phyloP scores from a whole-genome alignment of 805 yeast species.

The Metschnikowia amazonensis region DNA sequence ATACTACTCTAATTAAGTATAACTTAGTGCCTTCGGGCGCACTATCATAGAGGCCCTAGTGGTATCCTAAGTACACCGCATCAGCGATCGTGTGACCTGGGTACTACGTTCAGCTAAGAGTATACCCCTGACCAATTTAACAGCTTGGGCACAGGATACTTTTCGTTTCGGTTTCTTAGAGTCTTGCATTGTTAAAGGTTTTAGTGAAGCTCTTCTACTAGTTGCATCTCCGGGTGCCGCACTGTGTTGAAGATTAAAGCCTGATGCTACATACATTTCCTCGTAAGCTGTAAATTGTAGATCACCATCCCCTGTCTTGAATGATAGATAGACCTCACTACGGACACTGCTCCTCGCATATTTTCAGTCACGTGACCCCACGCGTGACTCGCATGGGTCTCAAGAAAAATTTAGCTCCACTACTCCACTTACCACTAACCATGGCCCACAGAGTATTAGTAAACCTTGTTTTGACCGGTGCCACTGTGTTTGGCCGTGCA shows the following conservation, averaged over 20 bases:
- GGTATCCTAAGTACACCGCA: conserved; percentile 38
- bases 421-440: conserved; percentile 1
- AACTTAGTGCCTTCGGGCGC: conserved; percentile 42
- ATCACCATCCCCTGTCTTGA: too few species aligned
- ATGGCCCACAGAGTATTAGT: conserved; percentile 90
- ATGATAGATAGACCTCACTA: too few species aligned
- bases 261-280: conserved; percentile 46
- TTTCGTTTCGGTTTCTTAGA: conserved; percentile 81
- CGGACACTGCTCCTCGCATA: too few species aligned
- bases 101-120: conserved; percentile 59
- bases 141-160: conserved; percentile 67
- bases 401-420: background rate
- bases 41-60: conserved; percentile 41
- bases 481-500: conserved; percentile 93
- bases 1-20: conserved; percentile 64
- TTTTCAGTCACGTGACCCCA: background rate
- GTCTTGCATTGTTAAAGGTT: conserved; percentile 32
- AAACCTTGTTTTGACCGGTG: conserved; percentile 89
- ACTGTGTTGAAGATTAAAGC: conserved; percentile 40
- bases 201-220: conserved; percentile 31
- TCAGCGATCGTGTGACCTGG: conserved; percentile 42
- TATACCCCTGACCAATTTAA: conserved; percentile 60
- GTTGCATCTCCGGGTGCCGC: conserved; percentile 19
- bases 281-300: background rate
- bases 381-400: conserved; percentile 3